Conservation (phyloP, 1,284 basidiomycete genomes). For the Porodaedalea pini region DNA sequence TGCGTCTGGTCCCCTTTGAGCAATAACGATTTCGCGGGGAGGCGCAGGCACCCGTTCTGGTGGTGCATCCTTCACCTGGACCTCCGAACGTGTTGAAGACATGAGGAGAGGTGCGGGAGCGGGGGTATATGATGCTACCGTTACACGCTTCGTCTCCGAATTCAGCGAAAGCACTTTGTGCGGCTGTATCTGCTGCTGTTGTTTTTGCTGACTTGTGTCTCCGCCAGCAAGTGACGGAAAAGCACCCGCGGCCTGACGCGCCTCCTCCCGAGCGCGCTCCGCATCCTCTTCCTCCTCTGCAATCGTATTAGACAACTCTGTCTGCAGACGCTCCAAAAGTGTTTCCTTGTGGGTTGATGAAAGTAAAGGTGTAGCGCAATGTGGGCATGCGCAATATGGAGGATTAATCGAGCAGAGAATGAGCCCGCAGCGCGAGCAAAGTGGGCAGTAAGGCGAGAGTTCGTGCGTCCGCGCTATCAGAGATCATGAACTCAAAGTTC, state of each 20-base stretch:
- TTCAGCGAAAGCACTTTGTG: conserved; percentile 63
- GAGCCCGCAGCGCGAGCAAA: conserved; percentile 59
- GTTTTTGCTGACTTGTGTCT: background rate
- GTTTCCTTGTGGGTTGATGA: conserved; percentile 31
- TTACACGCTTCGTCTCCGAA: conserved; percentile 47
- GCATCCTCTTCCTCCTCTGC: conserved; percentile 47
- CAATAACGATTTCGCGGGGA: conserved; percentile 34
- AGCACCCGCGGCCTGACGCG: conserved; percentile 49
- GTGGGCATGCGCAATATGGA: conserved; percentile 54
- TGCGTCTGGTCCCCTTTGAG: conserved; percentile 31
- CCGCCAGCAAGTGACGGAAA: conserved; percentile 51
- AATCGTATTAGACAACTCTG: conserved; percentile 41
- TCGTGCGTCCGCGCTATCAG: conserved; percentile 52
- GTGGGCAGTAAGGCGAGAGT: conserved; percentile 51
- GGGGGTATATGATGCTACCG: conserved; percentile 46
- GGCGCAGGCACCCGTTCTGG: conserved; percentile 43
- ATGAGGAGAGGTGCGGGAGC: conserved; percentile 35
- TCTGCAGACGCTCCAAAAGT: conserved; percentile 42
- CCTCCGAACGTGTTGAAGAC: conserved; percentile 29
- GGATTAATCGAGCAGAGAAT: conserved; percentile 57
- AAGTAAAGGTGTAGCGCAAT: conserved; percentile 44
- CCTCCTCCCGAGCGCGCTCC: conserved; percentile 43
- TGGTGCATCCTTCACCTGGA: conserved; percentile 32
- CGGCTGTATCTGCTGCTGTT: conserved; percentile 30
- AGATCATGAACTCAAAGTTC: background rate